A percentile compares a stretch with the other conserved stretches of the same genome.
These are phyloP conservation scores for Yamadazyma siamensis DNA, from an alignment of 1,139 yeast genomes.

Conservation along the genomic window DNA sequence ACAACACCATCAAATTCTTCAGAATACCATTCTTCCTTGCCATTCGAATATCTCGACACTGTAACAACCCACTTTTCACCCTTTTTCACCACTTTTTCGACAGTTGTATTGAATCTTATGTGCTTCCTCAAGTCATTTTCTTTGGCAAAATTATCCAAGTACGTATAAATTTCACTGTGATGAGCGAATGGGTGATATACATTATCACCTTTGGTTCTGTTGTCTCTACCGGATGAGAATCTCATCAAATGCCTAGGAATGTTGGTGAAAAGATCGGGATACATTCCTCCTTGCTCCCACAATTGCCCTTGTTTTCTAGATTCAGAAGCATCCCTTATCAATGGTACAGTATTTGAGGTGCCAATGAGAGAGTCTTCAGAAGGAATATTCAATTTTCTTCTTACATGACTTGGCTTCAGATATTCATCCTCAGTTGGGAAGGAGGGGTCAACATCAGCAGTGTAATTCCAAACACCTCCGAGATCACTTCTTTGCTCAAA, in stretches of 20 bases:
- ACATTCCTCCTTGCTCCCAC: slow-evolving; percentile 44
- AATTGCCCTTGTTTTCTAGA: slow-evolving; percentile 18
- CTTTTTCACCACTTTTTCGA: slow-evolving; percentile 34
- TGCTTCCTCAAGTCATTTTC: slow-evolving; percentile 26
- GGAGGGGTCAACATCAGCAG: slow-evolving; percentile 11
- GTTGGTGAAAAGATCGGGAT: slow-evolving; percentile 43
- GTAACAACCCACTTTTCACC: slow-evolving; percentile 44
- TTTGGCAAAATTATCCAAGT: slow-evolving; percentile 28
- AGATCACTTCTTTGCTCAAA: slow-evolving; percentile 31
- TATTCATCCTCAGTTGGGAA: slow-evolving; percentile 31
- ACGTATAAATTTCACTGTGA: slow-evolving; percentile 30
- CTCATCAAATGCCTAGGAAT: slow-evolving; percentile 43
- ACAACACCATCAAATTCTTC: slow-evolving; percentile 49
- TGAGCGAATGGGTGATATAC: slow-evolving; percentile 35
- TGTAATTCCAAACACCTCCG: slow-evolving; percentile 33
- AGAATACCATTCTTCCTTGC: slow-evolving; percentile 33
- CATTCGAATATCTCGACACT: slow-evolving; percentile 19
- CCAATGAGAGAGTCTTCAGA: slow-evolving; percentile 9
- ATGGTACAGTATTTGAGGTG: slow-evolving; percentile 18
- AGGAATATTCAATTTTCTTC: slow-evolving; percentile 20
- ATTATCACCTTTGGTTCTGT: slow-evolving; percentile 15
- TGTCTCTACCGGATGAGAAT: slow-evolving; percentile 30
- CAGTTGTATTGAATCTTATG: slow-evolving; percentile 36
- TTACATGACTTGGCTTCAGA: slow-evolving; percentile 22
- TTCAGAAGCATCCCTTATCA: slow-evolving; percentile 9